Evolutionary conservation across 2,329 filamentous ascomycete genomes (phyloP).

Genomic region (Sporothrix dimorphospora): DNA sequence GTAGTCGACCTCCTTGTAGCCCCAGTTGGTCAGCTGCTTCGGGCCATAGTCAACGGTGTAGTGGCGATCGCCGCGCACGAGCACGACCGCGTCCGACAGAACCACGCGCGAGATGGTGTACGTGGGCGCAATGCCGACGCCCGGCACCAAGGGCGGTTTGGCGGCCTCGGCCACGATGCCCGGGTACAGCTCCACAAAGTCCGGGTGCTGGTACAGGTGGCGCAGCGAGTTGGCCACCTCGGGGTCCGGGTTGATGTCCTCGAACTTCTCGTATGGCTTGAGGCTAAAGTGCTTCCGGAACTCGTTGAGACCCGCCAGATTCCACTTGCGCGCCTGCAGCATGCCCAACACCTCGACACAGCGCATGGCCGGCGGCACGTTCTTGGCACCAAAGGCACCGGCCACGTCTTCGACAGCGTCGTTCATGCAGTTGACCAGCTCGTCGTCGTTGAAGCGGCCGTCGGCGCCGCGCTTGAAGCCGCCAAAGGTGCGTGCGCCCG

Average conservation of each 20-base stretch:
- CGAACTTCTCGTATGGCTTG: conserved; percentile 74
- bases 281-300: conserved; percentile 82
- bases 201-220: conserved; percentile 75
- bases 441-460: conserved; percentile 74
- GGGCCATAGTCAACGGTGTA: conserved; percentile 80
- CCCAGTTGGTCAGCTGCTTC: conserved; percentile 79
- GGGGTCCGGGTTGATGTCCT: conserved; percentile 81
- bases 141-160: conserved; percentile 73
- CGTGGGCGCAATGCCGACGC: conserved; percentile 73
- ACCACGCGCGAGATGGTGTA: conserved; percentile 79
- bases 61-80: conserved; percentile 77
- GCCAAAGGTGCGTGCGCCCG: conserved; percentile 68
- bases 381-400: conserved; percentile 71
- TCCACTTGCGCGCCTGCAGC: conserved; percentile 75
- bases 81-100: conserved; percentile 75
- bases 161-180: conserved; percentile 76
- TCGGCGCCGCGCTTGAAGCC: conserved; percentile 65
- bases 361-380: conserved; percentile 73
- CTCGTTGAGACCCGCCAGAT: conserved; percentile 78
- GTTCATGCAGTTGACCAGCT: conserved; percentile 70
- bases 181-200: conserved; percentile 79
- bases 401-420: conserved; percentile 77
- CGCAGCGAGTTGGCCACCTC: conserved; percentile 67
- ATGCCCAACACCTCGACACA: conserved; percentile 82
- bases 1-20: conserved; percentile 73